Evolutionary conservation across 1,284 basidiomycete species (phyloP), one percentile per base, ranked within the genome.

Genomic region (Grifola frondosa): DNA sequence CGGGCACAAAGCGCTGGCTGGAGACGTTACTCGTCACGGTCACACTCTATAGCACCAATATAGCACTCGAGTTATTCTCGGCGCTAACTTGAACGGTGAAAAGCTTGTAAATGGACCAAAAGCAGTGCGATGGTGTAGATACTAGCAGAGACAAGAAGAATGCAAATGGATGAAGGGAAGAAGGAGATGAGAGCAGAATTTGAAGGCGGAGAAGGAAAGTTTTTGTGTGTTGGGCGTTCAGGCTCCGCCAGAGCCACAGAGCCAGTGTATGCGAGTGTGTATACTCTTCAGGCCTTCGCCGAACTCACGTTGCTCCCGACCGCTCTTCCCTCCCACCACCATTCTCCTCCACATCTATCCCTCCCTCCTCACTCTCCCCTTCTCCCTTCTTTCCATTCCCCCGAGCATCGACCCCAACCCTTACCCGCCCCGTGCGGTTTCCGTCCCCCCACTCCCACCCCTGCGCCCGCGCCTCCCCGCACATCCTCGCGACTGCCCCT

Each of bases 251-350:
- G 45, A 48, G 52, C 50, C 47, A 48, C 20, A 20, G 45, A 20
- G 12, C 23, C 37, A 43, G 42, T 60, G 55, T 58, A 50, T 60
- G 52, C 53, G 52, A 48, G 53, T 57, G 56, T 54, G 50, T 55
- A 50, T 53, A 53, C 48, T 54, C 48, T 52, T 51, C 42, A 49
- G 51, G 56, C 42, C 50, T 52, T 51, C 51, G 44, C 53, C 56
- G 56, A 53, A 50, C 56, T 56, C 52, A 56, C 56, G 54, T 57
- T 57, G 54, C 53, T 50, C 53, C 53, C 53, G 46, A 46, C 49
- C 48, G 49, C 44, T 50, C 56, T 43, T 52, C 57, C 60, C 56
- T 53, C 57, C 59, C 54, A 54, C 55, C 55, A 59, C 54, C 59
- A 59, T 42, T 47, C 38, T 52, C 54, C 51, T 46, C 44, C 48